Evolutionary conservation across 2,329 filamentous ascomycete species (phyloP).

Genomic region (Alternaria consortialis): DNA sequence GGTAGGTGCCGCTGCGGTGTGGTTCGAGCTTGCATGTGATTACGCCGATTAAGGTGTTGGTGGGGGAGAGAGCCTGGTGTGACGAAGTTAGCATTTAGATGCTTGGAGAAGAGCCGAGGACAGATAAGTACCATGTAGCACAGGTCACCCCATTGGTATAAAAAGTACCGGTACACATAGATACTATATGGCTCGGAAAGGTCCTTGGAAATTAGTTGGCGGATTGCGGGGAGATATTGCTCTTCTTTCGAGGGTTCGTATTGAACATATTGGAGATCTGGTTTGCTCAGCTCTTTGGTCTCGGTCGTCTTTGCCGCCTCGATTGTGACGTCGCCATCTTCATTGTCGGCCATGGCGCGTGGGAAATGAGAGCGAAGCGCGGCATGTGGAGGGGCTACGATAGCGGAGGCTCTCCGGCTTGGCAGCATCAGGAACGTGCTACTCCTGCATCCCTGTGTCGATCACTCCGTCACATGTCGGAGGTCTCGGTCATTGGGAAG

Average conservation of each 20-base stretch:
- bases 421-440: slow-evolving; percentile 10
- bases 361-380: not conserved
- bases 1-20: slow-evolving; percentile 83
- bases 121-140: slow-evolving; percentile 79
- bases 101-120: not conserved
- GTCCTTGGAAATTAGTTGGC: slow-evolving; percentile 92
- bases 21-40: slow-evolving; percentile 94
- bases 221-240: slow-evolving; percentile 81
- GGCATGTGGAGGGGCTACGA: slow-evolving; percentile 7
- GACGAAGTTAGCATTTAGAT: slow-evolving; percentile 43
- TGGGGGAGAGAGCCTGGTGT: slow-evolving; percentile 46
- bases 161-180: slow-evolving; percentile 97
- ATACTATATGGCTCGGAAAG: slow-evolving; percentile 98
- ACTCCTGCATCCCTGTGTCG: slow-evolving; percentile 10
- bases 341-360: slow-evolving; percentile 14
- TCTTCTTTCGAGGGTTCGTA: slow-evolving; percentile 69
- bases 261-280: slow-evolving; percentile 65
- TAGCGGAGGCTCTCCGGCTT: slow-evolving; percentile 12
- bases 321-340: not conserved
- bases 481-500: slow-evolving; percentile 6
- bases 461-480: slow-evolving; percentile 27
- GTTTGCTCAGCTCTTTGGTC: slow-evolving; percentile 9
- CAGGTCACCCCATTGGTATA: slow-evolving; percentile 97
- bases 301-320: not conserved
- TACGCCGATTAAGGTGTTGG: slow-evolving; percentile 78